Base-by-base conservation (phyloP, 2,329 filamentous ascomycete genomes). In the Claviceps capensis region DNA sequence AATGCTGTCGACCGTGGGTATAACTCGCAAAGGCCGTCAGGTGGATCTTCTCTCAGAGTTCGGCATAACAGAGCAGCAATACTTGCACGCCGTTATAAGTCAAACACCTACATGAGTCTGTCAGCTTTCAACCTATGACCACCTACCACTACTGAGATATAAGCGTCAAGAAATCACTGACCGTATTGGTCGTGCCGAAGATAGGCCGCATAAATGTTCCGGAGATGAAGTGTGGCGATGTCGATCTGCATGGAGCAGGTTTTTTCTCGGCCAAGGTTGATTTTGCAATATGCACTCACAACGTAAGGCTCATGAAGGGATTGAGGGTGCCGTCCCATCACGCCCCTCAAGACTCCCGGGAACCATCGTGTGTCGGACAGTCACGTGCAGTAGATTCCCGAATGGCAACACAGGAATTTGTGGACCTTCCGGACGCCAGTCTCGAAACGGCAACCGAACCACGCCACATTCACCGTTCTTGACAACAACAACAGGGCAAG, bases 251-350 rank as follows among this genome's bases (percentile, higher is more conserved):
- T 49, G 17, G 44, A 47, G 42, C 6, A 47, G 37, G 4, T 11
- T 17, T 6, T 30, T 19, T 36, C 34, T 53, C 37, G 36, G 40
- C 50, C 38, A 48, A 49, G 52, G 50, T 54, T 51, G 53, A 58
- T 51, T 56, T 52, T 49, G 48, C 47, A 53, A 26, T 52, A 56
- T 55, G 52, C 58, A 54, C 54, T 51, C 47, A 53, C 47, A 53
- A 56, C 51, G 55, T 52, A 56, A 57, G 53, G 58, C 54, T 57
- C 56, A 57, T 54, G 55, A 55, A 55, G 54, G 56, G 57, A 57
- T 53, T 56, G 55, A 56, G 56, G 56, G 53, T 52, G 52, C 59
- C 58, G 53, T 52, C 55, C 51, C 55, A 59, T 59, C 49, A 48
- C 46, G 57, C 58, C 58, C 60, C 59, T 58, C 57, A 58, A 42